Conservation (phyloP, 371 early-diverging fungal species). For the Mortierella sp. region DNA sequence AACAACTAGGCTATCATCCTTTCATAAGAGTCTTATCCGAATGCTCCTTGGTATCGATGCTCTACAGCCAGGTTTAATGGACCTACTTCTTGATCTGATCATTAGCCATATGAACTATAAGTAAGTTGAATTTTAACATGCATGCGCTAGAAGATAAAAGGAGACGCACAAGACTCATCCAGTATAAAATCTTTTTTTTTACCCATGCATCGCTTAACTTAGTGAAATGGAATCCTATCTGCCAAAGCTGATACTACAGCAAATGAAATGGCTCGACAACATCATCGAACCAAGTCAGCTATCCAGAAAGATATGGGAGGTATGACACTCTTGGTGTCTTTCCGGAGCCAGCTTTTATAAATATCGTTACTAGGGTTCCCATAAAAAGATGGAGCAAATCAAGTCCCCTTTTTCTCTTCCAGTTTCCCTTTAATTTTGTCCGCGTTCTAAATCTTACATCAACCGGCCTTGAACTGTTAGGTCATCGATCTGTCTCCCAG, state of each 20-base stretch:
- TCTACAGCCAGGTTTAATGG: constrained; percentile 69
- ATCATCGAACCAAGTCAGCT: constrained; percentile 72
- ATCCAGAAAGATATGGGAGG: constrained; percentile 76
- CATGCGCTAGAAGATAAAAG: no score
- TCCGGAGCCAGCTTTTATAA: no score
- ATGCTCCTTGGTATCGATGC: constrained; percentile 70
- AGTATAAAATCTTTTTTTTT: no score
- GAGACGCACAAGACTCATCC: no score
- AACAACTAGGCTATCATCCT: constrained; percentile 10
- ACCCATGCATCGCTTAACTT: background rate
- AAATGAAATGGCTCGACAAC: constrained; percentile 84
- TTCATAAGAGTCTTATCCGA: constrained; percentile 68
- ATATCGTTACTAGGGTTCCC: background rate
- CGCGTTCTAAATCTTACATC: background rate
- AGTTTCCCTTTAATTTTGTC: no score
- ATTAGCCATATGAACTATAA: constrained; percentile 73
- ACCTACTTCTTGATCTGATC: constrained; percentile 70
- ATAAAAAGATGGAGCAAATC: background rate
- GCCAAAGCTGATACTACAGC: constrained; percentile 76
- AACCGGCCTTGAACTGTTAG: no score
- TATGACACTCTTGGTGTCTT: constrained; percentile 16
- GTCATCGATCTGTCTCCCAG: constrained; percentile 71
- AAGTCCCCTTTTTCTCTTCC: background rate
- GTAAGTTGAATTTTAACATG: constrained; percentile 42
- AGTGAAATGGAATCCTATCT: constrained; percentile 61